A percentile compares a stretch with the other conserved stretches of the same genome.
These are phyloP conservation scores for Camellia oleifera DNA, from an alignment of 179 eudicot species.

Conservation along the genomic window DNA sequence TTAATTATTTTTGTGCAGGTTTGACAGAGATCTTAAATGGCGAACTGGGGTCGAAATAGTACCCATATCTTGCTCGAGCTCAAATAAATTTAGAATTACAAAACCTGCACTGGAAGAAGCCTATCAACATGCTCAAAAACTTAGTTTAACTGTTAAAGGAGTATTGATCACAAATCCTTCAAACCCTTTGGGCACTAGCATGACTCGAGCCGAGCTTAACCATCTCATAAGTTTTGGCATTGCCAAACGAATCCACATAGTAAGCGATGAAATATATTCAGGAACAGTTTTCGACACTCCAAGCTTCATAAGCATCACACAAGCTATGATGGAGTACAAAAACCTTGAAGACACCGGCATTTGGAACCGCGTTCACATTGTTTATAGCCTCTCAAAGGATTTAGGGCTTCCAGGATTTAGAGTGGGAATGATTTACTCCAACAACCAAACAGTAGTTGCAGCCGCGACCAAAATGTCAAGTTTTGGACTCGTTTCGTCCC, in stretches of 20 bases:
- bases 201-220: slow-evolving; percentile 32
- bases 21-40: slow-evolving; percentile 55
- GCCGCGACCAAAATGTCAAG: slow-evolving; percentile 59
- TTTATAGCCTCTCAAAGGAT: slow-evolving; percentile 50
- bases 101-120: slow-evolving; percentile 36
- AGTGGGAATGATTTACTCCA: slow-evolving; percentile 41
- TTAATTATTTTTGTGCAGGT: slow-evolving; percentile 19
- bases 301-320: slow-evolving; percentile 31
- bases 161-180: slow-evolving; percentile 49
- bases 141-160: slow-evolving; percentile 33
- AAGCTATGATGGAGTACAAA: slow-evolving; percentile 17
- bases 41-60: slow-evolving; percentile 47
- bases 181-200: slow-evolving; percentile 46
- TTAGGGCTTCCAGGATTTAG: slow-evolving; percentile 51
- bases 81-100: slow-evolving; percentile 34
- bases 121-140: slow-evolving; percentile 32
- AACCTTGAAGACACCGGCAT: slow-evolving; percentile 13
- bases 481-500: slow-evolving; percentile 51
- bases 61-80: slow-evolving; percentile 40
- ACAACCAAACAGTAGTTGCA: slow-evolving; percentile 28
- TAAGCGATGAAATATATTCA: slow-evolving; percentile 47
- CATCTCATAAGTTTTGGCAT: slow-evolving; percentile 30
- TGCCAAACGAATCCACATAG: slow-evolving; percentile 33
- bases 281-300: slow-evolving; percentile 45
- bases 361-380: slow-evolving; percentile 31